phyloP scores from a whole-genome alignment of 345 rosid genomes.

The Bruguiera parviflora region DNA sequence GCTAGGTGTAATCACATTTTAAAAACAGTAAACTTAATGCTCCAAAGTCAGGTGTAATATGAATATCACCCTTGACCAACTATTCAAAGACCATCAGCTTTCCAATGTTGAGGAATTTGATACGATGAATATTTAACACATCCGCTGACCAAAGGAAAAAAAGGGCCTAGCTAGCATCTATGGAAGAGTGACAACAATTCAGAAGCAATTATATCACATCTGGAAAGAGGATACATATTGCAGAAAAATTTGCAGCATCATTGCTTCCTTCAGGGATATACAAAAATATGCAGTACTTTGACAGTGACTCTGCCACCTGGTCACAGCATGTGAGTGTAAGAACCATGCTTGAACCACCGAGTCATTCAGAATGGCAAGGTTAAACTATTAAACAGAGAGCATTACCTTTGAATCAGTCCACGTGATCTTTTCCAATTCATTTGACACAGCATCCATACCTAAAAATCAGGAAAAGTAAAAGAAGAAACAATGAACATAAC shows the following conservation, averaged over 20 bases:
- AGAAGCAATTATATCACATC: background rate
- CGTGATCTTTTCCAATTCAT: conserved; percentile 50
- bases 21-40: background rate
- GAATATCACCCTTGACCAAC: background rate
- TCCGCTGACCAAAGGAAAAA: background rate
- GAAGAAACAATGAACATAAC: background rate
- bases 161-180: background rate
- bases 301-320: conserved; percentile 69
- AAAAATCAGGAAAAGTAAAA: conserved; percentile 7
- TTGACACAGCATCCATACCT: conserved; percentile 59
- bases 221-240: conserved; percentile 76
- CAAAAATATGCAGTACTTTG: conserved; percentile 70
- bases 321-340: conserved; percentile 3
- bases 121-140: background rate
- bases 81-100: background rate
- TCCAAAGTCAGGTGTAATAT: background rate
- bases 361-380: background rate
- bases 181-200: background rate
- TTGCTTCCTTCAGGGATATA: conserved; percentile 54
- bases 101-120: background rate
- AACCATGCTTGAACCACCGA: background rate
- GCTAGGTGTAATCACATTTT: background rate
- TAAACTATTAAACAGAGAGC: background rate
- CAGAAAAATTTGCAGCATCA: conserved; percentile 64
- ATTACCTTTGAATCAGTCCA: conserved; percentile 57